Base-by-base conservation (phyloP, 2,329 filamentous ascomycete genomes). In the Ophiosphaerella narmari region DNA sequence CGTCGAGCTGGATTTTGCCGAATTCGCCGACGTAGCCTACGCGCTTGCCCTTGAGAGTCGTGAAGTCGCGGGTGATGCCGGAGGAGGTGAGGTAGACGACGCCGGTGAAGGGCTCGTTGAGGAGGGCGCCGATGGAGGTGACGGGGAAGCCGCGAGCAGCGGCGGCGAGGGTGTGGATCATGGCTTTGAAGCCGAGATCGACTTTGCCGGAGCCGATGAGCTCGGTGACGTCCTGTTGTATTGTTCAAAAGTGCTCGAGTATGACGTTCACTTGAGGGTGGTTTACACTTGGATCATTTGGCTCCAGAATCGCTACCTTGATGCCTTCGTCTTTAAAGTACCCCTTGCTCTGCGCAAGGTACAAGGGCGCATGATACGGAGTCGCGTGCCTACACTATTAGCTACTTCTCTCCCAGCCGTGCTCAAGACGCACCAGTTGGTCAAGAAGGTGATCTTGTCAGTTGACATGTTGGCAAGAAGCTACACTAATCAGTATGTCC, bases 381-480 rank as follows among this genome's bases (percentile, higher is more conserved):
- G 88, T 91, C 43, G 88, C 88, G 76, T 90, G 88, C 88, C 88
- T 90, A 65, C 39, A 35, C 38, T 9, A 21, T 50, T 47, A 63
- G 54, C 18, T 39, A 14, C 16, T 3, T 59, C 43, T 42, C 32
- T 33, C 41, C 33, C 9, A 29, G 11, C 26, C 26, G 35, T 13
- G 38, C 44, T 32, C 33, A 48, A 16, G 13, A 51, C 60, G 71
- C 83, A 90, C 88, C 88, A 91, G 81, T 91, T 91, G 77, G 87
- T 89, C 72, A 91, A 80, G 78, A 91, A 91, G 45, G 88, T 91
- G 68, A 91, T 90, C 85, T 91, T 91, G 73, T 91, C 88, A 74
- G 87, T 90, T 72, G 88, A 85, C 88, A 91, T 91, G 71, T 68
- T 58, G 55, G 18, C 4, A 3, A 61, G 70, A 67, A 70, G 65